These are phyloP conservation scores for Cornus kousa DNA, from an alignment of 148 eudicot species.

Conservation along the genomic window DNA sequence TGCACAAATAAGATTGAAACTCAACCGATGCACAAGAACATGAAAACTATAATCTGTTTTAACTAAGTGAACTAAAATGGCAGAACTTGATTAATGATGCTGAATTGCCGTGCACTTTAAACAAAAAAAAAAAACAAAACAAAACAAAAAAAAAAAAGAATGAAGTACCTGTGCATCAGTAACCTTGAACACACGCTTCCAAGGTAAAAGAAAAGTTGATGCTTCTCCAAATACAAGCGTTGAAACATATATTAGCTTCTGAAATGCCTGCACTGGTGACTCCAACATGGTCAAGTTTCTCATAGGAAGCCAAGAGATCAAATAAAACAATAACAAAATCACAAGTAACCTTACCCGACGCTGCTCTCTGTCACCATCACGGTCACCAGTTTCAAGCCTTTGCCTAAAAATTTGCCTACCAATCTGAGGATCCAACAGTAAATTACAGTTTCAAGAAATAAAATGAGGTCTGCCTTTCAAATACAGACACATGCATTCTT, in stretches of 20 bases:
- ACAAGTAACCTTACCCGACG: constrained; percentile 70
- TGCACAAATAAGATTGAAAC: neutral
- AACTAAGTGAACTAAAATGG: neutral
- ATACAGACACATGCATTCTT: neutral
- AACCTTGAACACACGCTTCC: constrained; percentile 93
- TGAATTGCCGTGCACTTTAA: neutral
- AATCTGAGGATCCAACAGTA: constrained; percentile 46
- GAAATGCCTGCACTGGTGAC: constrained; percentile 93
- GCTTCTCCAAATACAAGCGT: constrained; percentile 95
- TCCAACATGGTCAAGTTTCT: constrained; percentile 54
- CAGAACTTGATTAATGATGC: neutral
- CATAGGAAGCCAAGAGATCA: constrained; percentile 5
- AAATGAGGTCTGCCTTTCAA: neutral
- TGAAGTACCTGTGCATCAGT: constrained; percentile 79
- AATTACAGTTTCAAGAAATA: constrained; percentile 2
- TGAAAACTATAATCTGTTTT: neutral
- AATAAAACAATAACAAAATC: neutral
- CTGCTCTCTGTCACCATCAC: constrained; percentile 74
- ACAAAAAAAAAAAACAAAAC: too few species aligned
- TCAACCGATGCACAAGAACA: neutral
- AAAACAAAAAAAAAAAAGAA: too few species aligned
- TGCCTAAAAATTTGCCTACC: constrained; percentile 82
- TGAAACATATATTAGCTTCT: constrained; percentile 95
- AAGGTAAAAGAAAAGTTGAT: constrained; percentile 88
- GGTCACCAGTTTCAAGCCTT: constrained; percentile 98